phyloP scores from a whole-genome alignment of 2,329 filamentous ascomycete genomes.

The Sporothrix pseudoabietina region DNA sequence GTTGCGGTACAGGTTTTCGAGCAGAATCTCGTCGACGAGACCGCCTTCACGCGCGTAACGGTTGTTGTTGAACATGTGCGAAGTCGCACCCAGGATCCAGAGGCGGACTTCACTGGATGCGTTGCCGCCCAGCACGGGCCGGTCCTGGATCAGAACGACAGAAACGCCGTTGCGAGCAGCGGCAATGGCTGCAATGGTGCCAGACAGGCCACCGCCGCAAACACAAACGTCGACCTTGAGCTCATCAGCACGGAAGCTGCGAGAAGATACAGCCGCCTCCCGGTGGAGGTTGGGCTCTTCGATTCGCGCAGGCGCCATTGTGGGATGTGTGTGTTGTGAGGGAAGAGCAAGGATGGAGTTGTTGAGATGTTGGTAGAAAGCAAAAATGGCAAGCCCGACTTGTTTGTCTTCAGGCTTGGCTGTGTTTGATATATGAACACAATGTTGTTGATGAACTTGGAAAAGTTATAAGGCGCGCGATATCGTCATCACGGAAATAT shows the following conservation, averaged over 20 bases:
- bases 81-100: slow-evolving; percentile 38
- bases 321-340: not conserved
- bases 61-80: slow-evolving; percentile 40
- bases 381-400: not conserved
- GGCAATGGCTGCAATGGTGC: slow-evolving; percentile 36
- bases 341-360: not conserved
- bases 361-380: not conserved
- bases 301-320: slow-evolving; percentile 36
- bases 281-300: slow-evolving; percentile 34
- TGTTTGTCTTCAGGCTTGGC: not conserved
- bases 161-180: slow-evolving; percentile 36
- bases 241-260: slow-evolving; percentile 32
- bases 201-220: slow-evolving; percentile 37
- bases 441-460: not conserved
- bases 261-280: slow-evolving; percentile 34
- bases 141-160: slow-evolving; percentile 36
- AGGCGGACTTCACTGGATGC: slow-evolving; percentile 37
- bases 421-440: not conserved
- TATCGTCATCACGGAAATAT: not conserved
- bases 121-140: slow-evolving; percentile 37
- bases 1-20: slow-evolving; percentile 38
- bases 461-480: not conserved
- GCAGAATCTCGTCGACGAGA: slow-evolving; percentile 37
- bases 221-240: slow-evolving; percentile 40
- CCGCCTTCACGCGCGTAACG: slow-evolving; percentile 38